Conservation (phyloP, 257 asterid species). For the Prunella vulgaris region DNA sequence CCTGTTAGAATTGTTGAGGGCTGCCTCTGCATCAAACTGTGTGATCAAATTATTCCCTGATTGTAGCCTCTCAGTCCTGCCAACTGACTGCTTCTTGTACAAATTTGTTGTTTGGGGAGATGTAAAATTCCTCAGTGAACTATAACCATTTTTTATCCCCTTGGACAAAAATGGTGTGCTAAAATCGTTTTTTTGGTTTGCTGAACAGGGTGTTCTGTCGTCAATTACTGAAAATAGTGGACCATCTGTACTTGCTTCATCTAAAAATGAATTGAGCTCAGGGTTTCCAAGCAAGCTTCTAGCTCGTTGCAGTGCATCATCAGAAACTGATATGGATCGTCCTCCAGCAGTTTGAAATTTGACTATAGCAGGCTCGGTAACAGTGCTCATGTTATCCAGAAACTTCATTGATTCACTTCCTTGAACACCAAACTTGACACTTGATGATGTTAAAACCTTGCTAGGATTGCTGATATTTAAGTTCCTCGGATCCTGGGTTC, state of each 20-base stretch:
- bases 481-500: slow-evolving; percentile 19
- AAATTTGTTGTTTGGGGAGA: slow-evolving; percentile 57
- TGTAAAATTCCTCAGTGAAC: slow-evolving; percentile 46
- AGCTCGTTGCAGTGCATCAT: slow-evolving; percentile 84
- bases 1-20: slow-evolving; percentile 27
- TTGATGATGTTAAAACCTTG: slow-evolving; percentile 29
- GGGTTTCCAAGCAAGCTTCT: slow-evolving; percentile 78
- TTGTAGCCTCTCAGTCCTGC: slow-evolving; percentile 37
- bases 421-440: slow-evolving; percentile 24
- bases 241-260: slow-evolving; percentile 43
- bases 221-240: slow-evolving; percentile 29
- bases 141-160: slow-evolving; percentile 25
- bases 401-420: slow-evolving; percentile 29
- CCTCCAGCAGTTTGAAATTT: slow-evolving; percentile 98
- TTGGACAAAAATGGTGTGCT: slow-evolving; percentile 45
- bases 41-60: slow-evolving; percentile 73
- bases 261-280: slow-evolving; percentile 43
- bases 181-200: slow-evolving; percentile 34
- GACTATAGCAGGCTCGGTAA: slow-evolving; percentile 56
- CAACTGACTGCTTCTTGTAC: slow-evolving; percentile 31
- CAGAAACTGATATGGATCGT: slow-evolving; percentile 83
- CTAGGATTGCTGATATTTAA: slow-evolving; percentile 30
- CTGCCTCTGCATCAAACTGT: slow-evolving; percentile 81
- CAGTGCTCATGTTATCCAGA: slow-evolving; percentile 36
- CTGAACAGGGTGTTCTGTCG: slow-evolving; percentile 27